Conservation (phyloP, 352 stramenopile species). For the Globisporangium echinulatum region DNA sequence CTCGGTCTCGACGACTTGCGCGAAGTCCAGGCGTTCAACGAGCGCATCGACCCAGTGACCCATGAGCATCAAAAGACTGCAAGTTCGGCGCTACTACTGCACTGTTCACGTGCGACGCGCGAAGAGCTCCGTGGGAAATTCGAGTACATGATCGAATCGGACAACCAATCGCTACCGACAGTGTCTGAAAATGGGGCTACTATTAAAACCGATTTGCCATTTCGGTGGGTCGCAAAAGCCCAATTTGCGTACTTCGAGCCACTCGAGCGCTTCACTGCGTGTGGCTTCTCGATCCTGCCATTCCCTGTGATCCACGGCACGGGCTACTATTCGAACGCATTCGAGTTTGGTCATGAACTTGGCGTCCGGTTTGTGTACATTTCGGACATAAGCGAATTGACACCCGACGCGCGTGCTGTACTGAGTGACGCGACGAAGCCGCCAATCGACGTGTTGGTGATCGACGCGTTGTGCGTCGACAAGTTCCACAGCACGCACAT, state of each 20-base stretch:
- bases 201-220: constrained; percentile 7
- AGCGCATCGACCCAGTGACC: constrained; percentile 44
- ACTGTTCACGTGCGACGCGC: constrained; percentile 55
- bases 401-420: constrained; percentile 42
- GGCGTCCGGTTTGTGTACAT: constrained; percentile 81
- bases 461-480: constrained; percentile 75
- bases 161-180: not conserved
- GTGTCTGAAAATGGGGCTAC: no score
- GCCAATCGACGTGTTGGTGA: constrained; percentile 73
- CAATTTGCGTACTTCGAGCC: constrained; percentile 50
- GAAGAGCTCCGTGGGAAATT: constrained; percentile 64
- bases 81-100: constrained; percentile 43
- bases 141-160: constrained; percentile 64
- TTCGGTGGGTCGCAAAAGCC: constrained; percentile 80
- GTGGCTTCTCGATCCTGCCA: constrained; percentile 42
- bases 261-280: constrained; percentile 43
- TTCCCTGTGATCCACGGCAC: constrained; percentile 80
- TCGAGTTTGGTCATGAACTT: constrained; percentile 71
- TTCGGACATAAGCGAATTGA: constrained; percentile 80
- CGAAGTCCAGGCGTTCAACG: constrained; percentile 61
- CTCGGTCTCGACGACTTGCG: constrained; percentile 83
- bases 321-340: constrained; percentile 72
- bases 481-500: constrained; percentile 83
- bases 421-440: constrained; percentile 48
- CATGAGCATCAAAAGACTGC: constrained; percentile 57